Evolutionary conservation across 1,284 basidiomycete species (phyloP).

Genomic region (Sporisorium reilianum): DNA sequence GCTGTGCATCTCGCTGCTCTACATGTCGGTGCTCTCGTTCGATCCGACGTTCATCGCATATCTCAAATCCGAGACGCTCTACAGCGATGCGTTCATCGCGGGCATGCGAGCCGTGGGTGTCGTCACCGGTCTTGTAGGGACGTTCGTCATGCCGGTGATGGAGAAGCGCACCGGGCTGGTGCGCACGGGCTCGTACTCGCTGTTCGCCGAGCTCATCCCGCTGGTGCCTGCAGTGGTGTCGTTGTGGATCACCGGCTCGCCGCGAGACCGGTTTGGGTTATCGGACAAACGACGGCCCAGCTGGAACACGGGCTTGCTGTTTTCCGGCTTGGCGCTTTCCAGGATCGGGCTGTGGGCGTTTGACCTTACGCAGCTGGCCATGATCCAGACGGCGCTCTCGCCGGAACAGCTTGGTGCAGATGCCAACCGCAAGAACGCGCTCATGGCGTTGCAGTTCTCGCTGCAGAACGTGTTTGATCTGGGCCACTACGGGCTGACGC

Average conservation of each 20-base stretch:
- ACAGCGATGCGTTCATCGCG: conserved; percentile 73
- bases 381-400: conserved; percentile 60
- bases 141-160: conserved; percentile 71
- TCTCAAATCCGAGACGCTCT: conserved; percentile 60
- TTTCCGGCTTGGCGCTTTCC: conserved; percentile 72
- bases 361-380: conserved; percentile 73
- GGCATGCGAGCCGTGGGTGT: conserved; percentile 74
- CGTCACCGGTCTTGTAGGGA: conserved; percentile 72
- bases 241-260: conserved; percentile 49
- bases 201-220: conserved; percentile 48
- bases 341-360: conserved; percentile 74
- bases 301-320: conserved; percentile 56
- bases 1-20: conserved; percentile 73
- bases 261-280: conserved; percentile 32
- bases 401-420: conserved; percentile 37
- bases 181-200: conserved; percentile 71
- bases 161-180: conserved; percentile 72
- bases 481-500: conserved; percentile 58
- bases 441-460: conserved; percentile 57
- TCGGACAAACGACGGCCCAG: conserved; percentile 35
- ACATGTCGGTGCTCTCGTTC: conserved; percentile 72
- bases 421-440: conserved; percentile 45
- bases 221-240: conserved; percentile 45
- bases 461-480: conserved; percentile 56
- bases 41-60: conserved; percentile 62